Conservation (phyloP, 208 protist species). For the Wallacemonas sp. region DNA sequence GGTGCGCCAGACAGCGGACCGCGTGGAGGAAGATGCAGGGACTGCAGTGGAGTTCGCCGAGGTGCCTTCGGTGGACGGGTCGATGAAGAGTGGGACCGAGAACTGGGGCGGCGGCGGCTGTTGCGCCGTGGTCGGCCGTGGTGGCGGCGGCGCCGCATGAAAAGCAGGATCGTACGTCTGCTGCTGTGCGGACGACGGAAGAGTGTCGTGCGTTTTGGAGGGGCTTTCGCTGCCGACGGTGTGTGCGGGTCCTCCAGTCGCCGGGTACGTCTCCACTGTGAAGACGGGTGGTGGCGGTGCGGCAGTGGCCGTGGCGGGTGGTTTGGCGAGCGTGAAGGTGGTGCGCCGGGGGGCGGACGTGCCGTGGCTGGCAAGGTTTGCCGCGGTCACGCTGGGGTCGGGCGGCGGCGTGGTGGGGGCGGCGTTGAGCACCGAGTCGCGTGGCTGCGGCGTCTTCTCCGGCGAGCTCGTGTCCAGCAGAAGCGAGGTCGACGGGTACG, state of each 20-base stretch:
- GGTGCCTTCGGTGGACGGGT: conserved; percentile 16
- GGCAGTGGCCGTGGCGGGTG: neutral
- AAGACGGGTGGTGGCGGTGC: neutral
- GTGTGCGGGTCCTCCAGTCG: neutral
- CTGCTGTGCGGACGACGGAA: conserved; percentile 11
- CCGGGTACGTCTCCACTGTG: neutral
- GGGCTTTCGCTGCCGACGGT: neutral
- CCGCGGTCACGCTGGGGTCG: neutral
- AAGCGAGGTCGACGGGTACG: conserved; percentile 1
- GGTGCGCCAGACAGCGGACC: neutral
- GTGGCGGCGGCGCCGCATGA: neutral
- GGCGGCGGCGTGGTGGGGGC: conserved; percentile 19
- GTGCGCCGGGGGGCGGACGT: conserved; percentile 23
- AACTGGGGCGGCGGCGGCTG: conserved; percentile 10
- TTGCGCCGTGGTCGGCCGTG: too few species aligned
- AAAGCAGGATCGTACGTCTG: conserved; percentile 31
- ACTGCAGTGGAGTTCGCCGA: neutral
- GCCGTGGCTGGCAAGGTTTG: neutral
- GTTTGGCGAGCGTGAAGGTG: conserved; percentile 27
- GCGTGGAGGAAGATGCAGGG: neutral
- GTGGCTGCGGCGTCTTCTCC: conserved; percentile 27
- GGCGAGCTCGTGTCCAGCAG: conserved; percentile 26
- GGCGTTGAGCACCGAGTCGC: too few species aligned
- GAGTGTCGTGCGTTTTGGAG: neutral
- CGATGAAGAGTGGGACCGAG: conserved; percentile 37